Conservation (phyloP, 179 eudicot species). For the Carnegiea gigantea region DNA sequence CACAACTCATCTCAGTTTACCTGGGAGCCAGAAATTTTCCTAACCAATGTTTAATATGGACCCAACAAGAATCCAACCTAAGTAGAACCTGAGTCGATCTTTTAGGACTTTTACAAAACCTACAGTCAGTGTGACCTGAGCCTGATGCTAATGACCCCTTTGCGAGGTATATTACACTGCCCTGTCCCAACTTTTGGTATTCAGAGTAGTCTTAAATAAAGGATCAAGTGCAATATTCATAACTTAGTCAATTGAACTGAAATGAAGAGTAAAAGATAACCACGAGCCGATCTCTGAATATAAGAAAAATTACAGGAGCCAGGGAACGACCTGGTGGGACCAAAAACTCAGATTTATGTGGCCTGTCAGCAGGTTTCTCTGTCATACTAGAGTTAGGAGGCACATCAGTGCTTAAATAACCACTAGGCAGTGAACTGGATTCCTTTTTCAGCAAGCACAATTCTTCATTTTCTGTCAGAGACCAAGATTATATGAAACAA, state of each 20-base stretch:
- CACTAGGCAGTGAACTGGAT: background rate
- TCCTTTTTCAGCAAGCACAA: background rate
- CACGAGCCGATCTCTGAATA: background rate
- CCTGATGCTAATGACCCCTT: background rate
- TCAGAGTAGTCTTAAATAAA: too few relatives aligned
- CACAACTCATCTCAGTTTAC: too few relatives aligned
- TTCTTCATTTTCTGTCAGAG: constrained; percentile 1
- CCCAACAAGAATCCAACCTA: too few relatives aligned
- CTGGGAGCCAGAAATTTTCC: too few relatives aligned
- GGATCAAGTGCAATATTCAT: background rate
- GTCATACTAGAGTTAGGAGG: background rate
- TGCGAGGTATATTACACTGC: too few relatives aligned
- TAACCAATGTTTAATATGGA: too few relatives aligned
- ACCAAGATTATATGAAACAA: background rate
- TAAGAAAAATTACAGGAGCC: background rate
- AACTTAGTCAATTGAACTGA: background rate
- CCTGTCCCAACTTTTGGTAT: too few relatives aligned
- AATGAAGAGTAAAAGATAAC: background rate
- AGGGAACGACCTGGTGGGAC: constrained; percentile 5
- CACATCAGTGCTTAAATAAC: background rate
- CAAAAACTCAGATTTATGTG: background rate
- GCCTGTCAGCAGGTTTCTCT: background rate
- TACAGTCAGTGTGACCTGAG: background rate
- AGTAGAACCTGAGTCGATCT: too few relatives aligned
- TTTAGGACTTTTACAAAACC: too few relatives aligned